Base-by-base conservation (phyloP, 441 rosid species). In the Daphne laureola region DNA sequence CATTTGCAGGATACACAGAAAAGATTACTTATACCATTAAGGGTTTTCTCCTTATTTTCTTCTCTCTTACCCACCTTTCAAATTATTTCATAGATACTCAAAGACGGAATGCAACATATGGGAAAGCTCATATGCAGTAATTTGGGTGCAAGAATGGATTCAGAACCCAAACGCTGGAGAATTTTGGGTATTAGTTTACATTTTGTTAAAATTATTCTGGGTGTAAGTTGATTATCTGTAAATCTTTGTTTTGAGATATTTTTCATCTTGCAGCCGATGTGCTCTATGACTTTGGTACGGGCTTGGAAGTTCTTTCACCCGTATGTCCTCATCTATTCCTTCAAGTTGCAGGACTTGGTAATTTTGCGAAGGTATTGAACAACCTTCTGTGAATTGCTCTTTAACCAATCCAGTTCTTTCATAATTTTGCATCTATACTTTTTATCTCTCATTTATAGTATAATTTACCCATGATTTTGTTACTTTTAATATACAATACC, bases 81-180 rank as follows among this genome's bases (percentile, higher is more conserved):
- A 31, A 7, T 31, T 31, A 31, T 5, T 31, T 31, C 52, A 55
- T 73, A 92, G 98, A 80, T 92, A 54, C 53, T 92, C 61, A 92
- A 84, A 68, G 98, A 89, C 70, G 98, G 98, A 51, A 92, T 92
- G 98, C 96, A 92, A 69, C 98, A 92, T 38, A 73, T 74, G 25
- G 98, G 98, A 49, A 92, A 92, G 67, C 84, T 92, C 45, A 78
- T 92, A 61, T 86, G 95, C 75, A 92, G 97, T 65, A 86, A 79
- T 77, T 76, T 89, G 66, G 98, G 98, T 64, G 89, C 97, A 49
- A 83, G 97, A 76, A 93, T 89, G 98, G 97, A 89, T 60, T 93
- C 97, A 4, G 97, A 93, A 63, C 97, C 98, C 3, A 93, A 89
- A 68, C 73, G 88, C 12, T 87, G 97, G 98, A 81, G 97, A 77